phyloP scores from a whole-genome alignment of 1,139 yeast species.

The Waltiozyma solani region DNA sequence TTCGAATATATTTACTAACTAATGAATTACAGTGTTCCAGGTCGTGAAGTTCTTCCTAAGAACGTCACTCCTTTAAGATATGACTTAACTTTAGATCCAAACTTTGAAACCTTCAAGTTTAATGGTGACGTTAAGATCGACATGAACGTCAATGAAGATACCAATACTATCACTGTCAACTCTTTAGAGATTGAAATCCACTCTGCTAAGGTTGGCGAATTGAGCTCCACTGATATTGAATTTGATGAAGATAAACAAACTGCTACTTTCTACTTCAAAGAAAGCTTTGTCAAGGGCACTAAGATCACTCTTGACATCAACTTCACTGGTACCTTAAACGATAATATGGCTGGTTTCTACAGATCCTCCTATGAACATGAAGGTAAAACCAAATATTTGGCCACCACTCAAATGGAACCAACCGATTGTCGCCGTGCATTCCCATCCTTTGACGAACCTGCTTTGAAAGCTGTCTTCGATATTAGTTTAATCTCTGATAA shows the following conservation, averaged over 20 bases:
- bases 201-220: conserved; percentile 31
- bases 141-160: conserved; percentile 46
- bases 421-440: conserved; percentile 87
- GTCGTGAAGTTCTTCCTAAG: conserved; percentile 60
- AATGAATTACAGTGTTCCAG: conserved; percentile 11
- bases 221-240: conserved; percentile 22
- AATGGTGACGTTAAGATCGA: conserved; percentile 58
- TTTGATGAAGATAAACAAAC: conserved; percentile 51
- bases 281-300: conserved; percentile 36
- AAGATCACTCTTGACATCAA: conserved; percentile 36
- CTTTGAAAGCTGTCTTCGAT: conserved; percentile 69
- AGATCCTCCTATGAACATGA: conserved; percentile 54
- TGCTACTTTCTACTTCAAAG: conserved; percentile 48
- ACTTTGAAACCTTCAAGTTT: conserved; percentile 60
- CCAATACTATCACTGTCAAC: conserved; percentile 42
- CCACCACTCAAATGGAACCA: conserved; percentile 85
- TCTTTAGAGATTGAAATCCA: conserved; percentile 54
- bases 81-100: conserved; percentile 62
- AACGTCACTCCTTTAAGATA: conserved; percentile 69
- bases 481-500: conserved; percentile 51
- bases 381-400: conserved; percentile 55
- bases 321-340: conserved; percentile 65
- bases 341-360: conserved; percentile 83
- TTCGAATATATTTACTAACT: conserved; percentile 5
- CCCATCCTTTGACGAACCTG: conserved; percentile 88